phyloP scores from a whole-genome alignment of 2,329 filamentous ascomycete genomes.

The Geosmithia morbida region DNA sequence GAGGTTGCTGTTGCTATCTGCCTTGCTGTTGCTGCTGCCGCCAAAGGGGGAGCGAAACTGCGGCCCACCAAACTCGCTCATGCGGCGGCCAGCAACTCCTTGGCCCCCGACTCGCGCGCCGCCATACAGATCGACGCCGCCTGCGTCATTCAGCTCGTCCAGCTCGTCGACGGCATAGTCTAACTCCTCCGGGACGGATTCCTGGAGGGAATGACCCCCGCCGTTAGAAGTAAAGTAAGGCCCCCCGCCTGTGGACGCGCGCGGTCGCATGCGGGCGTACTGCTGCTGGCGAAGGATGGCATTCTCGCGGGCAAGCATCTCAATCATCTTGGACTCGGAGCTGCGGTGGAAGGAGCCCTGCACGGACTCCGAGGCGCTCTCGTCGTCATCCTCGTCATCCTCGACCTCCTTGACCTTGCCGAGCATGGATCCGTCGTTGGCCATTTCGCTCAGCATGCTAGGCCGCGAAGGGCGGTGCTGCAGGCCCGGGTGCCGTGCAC shows the following conservation, averaged over 20 bases:
- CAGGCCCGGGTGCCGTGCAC: conserved; percentile 48
- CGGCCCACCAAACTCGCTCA: conserved; percentile 13
- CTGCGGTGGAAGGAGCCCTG: conserved; percentile 36
- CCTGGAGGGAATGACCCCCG: conserved; percentile 43
- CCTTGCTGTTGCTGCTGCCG: conserved; percentile 42
- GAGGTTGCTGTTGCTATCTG: conserved; percentile 35
- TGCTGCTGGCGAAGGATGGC: conserved; percentile 42
- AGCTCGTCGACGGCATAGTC: conserved; percentile 62
- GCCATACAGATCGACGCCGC: neutral
- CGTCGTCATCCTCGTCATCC: conserved; percentile 45
- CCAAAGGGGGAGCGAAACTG: conserved; percentile 32
- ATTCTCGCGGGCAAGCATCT: conserved; percentile 47
- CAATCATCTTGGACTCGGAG: conserved; percentile 46
- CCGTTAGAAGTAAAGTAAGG: conserved; percentile 29
- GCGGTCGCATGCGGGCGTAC: conserved; percentile 41
- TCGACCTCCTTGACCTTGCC: conserved; percentile 59
- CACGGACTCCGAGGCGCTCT: conserved; percentile 34
- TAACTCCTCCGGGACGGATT: conserved; percentile 47
- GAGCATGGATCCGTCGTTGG: conserved; percentile 44
- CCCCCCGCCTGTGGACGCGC: conserved; percentile 39
- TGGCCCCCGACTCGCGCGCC: conserved; percentile 31
- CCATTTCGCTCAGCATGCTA: conserved; percentile 62
- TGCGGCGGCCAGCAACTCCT: conserved; percentile 28
- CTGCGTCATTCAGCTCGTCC: conserved; percentile 35
- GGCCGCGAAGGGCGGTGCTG: conserved; percentile 72